phyloP scores from a whole-genome alignment of 148 eudicot species.

The Rhododendron molle region DNA sequence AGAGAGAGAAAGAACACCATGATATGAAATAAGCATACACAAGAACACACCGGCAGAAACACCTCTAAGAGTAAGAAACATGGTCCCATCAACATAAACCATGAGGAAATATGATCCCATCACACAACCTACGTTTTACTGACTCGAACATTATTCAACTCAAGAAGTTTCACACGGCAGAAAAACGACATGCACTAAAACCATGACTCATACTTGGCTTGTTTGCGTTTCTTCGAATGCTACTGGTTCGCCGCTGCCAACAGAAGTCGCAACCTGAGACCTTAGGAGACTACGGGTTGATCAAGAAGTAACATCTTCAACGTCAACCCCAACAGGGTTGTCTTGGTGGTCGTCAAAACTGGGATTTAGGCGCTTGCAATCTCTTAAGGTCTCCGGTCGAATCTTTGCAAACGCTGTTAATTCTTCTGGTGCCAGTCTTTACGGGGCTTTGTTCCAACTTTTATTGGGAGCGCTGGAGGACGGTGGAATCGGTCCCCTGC shows the following conservation, averaged over 20 bases:
- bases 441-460: neutral
- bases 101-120: neutral
- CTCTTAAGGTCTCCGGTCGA: neutral
- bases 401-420: too few relatives aligned
- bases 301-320: conserved; percentile 16
- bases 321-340: neutral
- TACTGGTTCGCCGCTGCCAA: conserved; percentile 28
- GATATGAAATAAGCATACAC: neutral
- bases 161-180: neutral
- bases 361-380: neutral
- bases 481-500: neutral
- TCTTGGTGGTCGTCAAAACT: neutral
- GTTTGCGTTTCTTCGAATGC: neutral
- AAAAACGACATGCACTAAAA: neutral
- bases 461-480: neutral
- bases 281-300: conserved; percentile 73
- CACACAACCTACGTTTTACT: neutral
- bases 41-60: neutral
- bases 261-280: conserved; percentile 39
- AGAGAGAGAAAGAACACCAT: neutral
- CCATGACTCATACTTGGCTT: conserved; percentile 19
- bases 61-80: neutral
- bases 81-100: neutral
- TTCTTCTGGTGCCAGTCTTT: neutral
- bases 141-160: neutral